Evolutionary conservation across 257 asterid species (phyloP).

Genomic region (Haberlea rhodopensis): DNA sequence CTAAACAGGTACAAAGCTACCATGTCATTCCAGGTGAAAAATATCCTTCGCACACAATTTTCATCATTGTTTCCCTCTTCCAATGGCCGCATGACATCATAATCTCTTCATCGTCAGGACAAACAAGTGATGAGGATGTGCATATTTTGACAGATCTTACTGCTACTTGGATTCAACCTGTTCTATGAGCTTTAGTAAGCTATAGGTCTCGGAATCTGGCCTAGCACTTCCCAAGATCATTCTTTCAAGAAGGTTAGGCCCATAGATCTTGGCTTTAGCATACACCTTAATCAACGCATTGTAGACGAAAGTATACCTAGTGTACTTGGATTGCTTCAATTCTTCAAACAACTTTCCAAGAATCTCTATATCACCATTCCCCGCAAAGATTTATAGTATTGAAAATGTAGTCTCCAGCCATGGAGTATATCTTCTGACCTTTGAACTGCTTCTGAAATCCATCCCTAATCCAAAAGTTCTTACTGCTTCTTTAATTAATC

Average conservation of each 20-base stretch:
- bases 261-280: slow-evolving; percentile 75
- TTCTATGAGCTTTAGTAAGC: slow-evolving; percentile 68
- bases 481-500: slow-evolving; percentile 56
- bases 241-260: slow-evolving; percentile 73
- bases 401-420: slow-evolving; percentile 75
- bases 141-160: slow-evolving; percentile 14
- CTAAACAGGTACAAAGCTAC: too few species aligned
- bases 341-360: slow-evolving; percentile 71
- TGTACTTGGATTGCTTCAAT: slow-evolving; percentile 53
- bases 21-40: too few species aligned
- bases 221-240: slow-evolving; percentile 88
- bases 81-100: neutral
- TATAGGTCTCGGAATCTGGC: slow-evolving; percentile 91
- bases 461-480: slow-evolving; percentile 63
- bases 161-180: slow-evolving; percentile 37
- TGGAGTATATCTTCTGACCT: slow-evolving; percentile 63
- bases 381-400: slow-evolving; percentile 56
- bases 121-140: neutral
- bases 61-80: neutral
- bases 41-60: neutral
- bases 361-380: slow-evolving; percentile 58
- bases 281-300: slow-evolving; percentile 74
- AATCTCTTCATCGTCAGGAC: neutral
- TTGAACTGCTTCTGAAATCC: slow-evolving; percentile 34
- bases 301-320: slow-evolving; percentile 80